Percentiles rank a stretch among this genome's conserved stretches.
phyloP scores from a whole-genome alignment of 345 rosid genomes.

The Gossypium thurberi region DNA sequence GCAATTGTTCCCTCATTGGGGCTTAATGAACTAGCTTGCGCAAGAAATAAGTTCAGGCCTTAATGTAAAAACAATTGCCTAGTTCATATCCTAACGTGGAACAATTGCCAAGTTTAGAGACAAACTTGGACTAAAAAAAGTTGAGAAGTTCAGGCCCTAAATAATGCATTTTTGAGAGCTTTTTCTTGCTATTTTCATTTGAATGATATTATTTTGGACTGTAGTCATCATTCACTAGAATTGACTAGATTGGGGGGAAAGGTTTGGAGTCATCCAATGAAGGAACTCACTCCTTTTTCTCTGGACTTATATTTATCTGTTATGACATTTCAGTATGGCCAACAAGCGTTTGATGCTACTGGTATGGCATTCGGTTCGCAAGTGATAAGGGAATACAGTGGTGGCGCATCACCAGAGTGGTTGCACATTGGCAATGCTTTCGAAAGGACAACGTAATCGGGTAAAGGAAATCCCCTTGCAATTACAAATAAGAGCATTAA shows the following conservation, averaged over 20 bases:
- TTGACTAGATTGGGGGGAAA: not conserved
- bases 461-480: conserved; percentile 4
- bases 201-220: not conserved
- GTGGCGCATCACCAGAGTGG: conserved; percentile 76
- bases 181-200: not conserved
- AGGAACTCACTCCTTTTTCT: not conserved
- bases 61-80: no score
- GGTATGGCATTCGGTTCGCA: conserved; percentile 57
- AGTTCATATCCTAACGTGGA: no score
- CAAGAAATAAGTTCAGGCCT: no score
- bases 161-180: not conserved
- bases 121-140: no score
- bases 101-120: no score
- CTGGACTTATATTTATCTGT: not conserved
- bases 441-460: conserved; percentile 40
- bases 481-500: conserved; percentile 27
- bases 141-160: no score
- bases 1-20: no score
- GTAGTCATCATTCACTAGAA: not conserved
- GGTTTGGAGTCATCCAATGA: not conserved
- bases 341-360: conserved; percentile 48
- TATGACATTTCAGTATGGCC: conserved; percentile 44
- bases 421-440: conserved; percentile 78
- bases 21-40: no score
- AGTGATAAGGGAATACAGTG: conserved; percentile 52